Conservation (phyloP, 1,284 basidiomycete genomes). For the Uromyces viciae-fabae region DNA sequence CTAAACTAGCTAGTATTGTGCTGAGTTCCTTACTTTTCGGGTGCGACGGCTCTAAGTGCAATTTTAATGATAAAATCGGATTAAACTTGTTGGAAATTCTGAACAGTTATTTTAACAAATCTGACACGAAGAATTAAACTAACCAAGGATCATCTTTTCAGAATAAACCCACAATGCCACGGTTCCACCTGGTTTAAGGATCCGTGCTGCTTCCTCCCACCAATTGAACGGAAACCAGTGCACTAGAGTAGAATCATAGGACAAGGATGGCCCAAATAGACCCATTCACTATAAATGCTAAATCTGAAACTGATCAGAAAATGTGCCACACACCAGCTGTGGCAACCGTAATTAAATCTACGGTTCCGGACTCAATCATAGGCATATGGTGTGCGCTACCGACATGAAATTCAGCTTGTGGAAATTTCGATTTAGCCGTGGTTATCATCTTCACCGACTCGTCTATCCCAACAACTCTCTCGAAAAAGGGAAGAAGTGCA, state of each 20-base stretch:
- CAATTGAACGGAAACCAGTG: slow-evolving; percentile 30
- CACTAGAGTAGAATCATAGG: neutral
- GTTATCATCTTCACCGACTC: slow-evolving; percentile 21
- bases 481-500: slow-evolving; percentile 14
- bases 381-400: slow-evolving; percentile 16
- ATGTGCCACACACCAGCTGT: slow-evolving; percentile 16
- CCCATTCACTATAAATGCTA: neutral
- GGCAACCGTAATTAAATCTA: slow-evolving; percentile 28
- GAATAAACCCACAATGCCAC: slow-evolving; percentile 14
- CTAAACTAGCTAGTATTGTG: neutral
- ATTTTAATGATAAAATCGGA: neutral
- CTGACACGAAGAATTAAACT: neutral
- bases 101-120: neutral
- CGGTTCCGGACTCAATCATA: neutral
- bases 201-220: slow-evolving; percentile 31
- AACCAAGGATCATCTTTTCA: slow-evolving; percentile 3
- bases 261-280: too few relatives aligned
- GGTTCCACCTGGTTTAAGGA: slow-evolving; percentile 30
- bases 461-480: slow-evolving; percentile 29
- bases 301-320: neutral
- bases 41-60: neutral
- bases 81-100: neutral
- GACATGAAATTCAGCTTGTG: slow-evolving; percentile 21
- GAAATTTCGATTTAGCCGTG: neutral
- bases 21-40: neutral